A percentile compares a stretch with the other conserved stretches of the same genome.
These are phyloP conservation scores for Phytophthora chlamydospora DNA, from an alignment of 352 stramenopile genomes.

Conservation along the genomic window DNA sequence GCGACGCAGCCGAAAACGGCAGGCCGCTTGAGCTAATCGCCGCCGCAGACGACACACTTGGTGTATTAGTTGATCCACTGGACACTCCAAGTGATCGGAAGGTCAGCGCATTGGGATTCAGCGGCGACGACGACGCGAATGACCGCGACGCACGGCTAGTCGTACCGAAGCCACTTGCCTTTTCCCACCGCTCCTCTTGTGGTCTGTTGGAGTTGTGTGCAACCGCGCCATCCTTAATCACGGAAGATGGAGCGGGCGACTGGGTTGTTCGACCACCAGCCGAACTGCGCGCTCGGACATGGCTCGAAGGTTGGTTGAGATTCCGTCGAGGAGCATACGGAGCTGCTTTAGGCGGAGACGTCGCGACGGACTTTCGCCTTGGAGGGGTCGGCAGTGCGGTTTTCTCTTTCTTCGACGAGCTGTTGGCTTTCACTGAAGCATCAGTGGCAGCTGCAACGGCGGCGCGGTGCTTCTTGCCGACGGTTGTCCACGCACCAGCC, in stretches of 20 bases:
- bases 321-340: slow-evolving; percentile 23
- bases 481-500: slow-evolving; percentile 68
- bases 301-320: slow-evolving; percentile 12
- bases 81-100: slow-evolving; percentile 27
- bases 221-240: slow-evolving; percentile 4
- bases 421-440: not conserved
- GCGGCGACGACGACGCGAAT: slow-evolving; percentile 18
- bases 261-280: slow-evolving; percentile 3
- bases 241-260: not conserved
- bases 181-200: slow-evolving; percentile 26
- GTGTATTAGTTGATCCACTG: slow-evolving; percentile 13
- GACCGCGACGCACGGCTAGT: slow-evolving; percentile 21
- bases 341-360: slow-evolving; percentile 10
- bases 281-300: slow-evolving; percentile 10
- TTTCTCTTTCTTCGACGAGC: slow-evolving; percentile 17
- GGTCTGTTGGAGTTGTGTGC: slow-evolving; percentile 4
- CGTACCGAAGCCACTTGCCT: slow-evolving; percentile 13
- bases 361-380: slow-evolving; percentile 13
- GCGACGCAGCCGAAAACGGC: slow-evolving; percentile 23
- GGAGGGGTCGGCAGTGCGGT: not conserved
- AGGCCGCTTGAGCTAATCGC: slow-evolving; percentile 13
- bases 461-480: slow-evolving; percentile 70
- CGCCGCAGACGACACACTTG: slow-evolving; percentile 9
- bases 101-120: slow-evolving; percentile 27
- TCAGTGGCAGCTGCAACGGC: slow-evolving; percentile 1